Base-by-base conservation (phyloP, 192 early-diverging fungal species). In the Coemansia sp. region DNA sequence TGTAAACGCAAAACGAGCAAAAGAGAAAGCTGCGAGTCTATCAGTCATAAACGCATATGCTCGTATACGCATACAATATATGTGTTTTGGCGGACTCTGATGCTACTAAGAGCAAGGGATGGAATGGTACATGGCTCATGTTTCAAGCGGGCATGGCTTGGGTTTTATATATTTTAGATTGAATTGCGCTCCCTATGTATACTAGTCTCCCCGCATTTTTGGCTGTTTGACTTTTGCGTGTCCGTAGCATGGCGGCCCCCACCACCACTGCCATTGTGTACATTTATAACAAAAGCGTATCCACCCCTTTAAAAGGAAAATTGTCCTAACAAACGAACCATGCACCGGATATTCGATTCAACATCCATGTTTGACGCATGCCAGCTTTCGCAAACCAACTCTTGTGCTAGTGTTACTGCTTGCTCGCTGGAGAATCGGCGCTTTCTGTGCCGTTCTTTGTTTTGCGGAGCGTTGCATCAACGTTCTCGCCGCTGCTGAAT, bases 401-500 rank as follows among this genome's bases (percentile, higher is more conserved):
- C n/a, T n/a, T n/a, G n/a, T n/a, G n/a, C n/a, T n/a, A n/a, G n/a
- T n/a, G n/a, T n/a, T 33, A 1, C 1, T 31, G 41, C 37, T 60
- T 60, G 44, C 1, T n/a, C 13, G 29, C 29, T 13, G 25, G 36
- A 4, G 38, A 17, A 33, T 42, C 31, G 5, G 59, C 5, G 4
- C 40, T 4, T 7, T 9, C 14, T n/a, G n/a, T n/a, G 29, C 22
- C 17, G 45, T 34, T 8, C 30, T 17, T n/a, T 14, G 42, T 11
- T 55, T 50, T 50, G 30, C 40, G 57, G 11, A 52, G 28, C 6
- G 38, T 20, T 2, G 58, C 37, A 17, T 72, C 69, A 5, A 67
- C 42, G 42, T 52, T 41, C 23, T 70, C 65, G 36, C 63, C 63
- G 29, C 55, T 62, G 2, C 50, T 36, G 44, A 79, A 79, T 45